These are phyloP conservation scores for Heracleum sosnowskyi DNA, from an alignment of 129 eudicot genomes.

Conservation along the genomic window DNA sequence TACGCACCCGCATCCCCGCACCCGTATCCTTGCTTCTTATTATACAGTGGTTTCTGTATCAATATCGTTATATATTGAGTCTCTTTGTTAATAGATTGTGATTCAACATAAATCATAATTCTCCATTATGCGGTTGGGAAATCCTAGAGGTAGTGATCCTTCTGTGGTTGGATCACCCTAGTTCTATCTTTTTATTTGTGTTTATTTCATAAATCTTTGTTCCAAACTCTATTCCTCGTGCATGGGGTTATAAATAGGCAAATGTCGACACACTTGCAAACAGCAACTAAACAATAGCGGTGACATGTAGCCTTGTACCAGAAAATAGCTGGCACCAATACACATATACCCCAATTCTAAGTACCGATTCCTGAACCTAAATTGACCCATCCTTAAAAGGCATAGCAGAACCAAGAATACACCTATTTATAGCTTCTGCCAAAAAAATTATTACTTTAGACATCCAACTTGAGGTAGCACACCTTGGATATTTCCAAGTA, in stretches of 20 bases:
- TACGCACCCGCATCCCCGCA: too few species aligned
- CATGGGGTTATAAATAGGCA: not conserved
- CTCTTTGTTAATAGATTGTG: too few species aligned
- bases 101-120: too few species aligned
- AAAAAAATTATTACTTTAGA: not conserved
- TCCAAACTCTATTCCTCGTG: not conserved
- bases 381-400: not conserved
- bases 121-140: too few species aligned
- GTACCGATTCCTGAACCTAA: not conserved
- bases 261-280: not conserved
- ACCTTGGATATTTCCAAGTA: not conserved
- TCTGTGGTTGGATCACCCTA: too few species aligned
- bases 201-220: too few species aligned
- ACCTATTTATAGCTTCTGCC: not conserved
- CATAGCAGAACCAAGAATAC: not conserved
- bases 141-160: too few species aligned
- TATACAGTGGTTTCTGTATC: too few species aligned
- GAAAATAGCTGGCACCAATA: not conserved
- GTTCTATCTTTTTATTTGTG: too few species aligned
- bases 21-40: too few species aligned
- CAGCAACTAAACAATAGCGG: not conserved
- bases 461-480: not conserved
- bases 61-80: too few species aligned
- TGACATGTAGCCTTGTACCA: not conserved
- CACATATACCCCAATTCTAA: not conserved